Conservation (phyloP, 2,329 filamentous ascomycete species). For the Arthrobotrys musiformis region DNA sequence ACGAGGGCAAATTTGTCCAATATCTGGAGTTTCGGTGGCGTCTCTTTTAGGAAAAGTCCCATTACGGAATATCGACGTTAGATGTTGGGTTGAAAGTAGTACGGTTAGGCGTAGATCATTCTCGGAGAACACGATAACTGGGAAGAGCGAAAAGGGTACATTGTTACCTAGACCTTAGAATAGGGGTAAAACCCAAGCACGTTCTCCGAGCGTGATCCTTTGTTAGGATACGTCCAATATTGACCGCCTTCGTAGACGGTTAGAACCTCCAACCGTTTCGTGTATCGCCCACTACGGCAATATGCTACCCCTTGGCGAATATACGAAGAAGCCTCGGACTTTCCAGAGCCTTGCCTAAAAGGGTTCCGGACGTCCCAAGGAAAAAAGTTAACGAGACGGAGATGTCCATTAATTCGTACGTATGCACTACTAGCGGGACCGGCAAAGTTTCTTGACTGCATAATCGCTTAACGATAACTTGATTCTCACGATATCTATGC, state of each 20-base stretch:
- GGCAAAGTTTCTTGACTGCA: conserved; percentile 2
- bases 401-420: not conserved
- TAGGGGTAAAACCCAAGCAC: not conserved
- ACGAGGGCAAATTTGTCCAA: conserved; percentile 3
- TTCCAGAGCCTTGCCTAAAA: not conserved
- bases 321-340: not conserved
- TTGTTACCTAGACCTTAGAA: not conserved
- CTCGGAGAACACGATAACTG: not conserved
- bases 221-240: not conserved
- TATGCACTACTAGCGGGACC: not conserved
- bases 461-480: conserved; percentile 5
- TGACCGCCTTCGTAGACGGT: conserved; percentile 2
- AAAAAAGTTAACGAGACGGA: conserved; percentile 14
- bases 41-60: conserved; percentile 16
- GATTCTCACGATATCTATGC: conserved; percentile 21
- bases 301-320: conserved; percentile 2
- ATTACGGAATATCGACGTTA: conserved; percentile 9
- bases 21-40: conserved; percentile 24
- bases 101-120: not conserved
- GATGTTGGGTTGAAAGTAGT: conserved; percentile 15
- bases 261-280: conserved; percentile 20
- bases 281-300: conserved; percentile 31
- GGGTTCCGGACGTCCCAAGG: not conserved
- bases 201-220: not conserved
- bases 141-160: not conserved